These are phyloP conservation scores for Leucocoprinus sp. DNA, from an alignment of 768 basidiomycete species.

Conservation along the genomic window DNA sequence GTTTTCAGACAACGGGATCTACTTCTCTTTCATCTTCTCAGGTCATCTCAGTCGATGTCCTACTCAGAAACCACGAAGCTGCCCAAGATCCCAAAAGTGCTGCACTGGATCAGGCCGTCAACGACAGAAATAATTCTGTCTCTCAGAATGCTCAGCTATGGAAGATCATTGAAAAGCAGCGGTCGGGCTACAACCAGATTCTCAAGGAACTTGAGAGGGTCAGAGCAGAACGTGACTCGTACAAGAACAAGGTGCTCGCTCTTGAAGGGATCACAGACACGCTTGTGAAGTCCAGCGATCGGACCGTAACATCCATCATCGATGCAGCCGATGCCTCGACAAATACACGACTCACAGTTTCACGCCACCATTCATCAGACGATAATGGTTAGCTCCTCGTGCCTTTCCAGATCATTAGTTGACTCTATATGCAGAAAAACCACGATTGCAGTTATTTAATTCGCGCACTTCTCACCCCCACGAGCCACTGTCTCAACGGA, in stretches of 20 bases:
- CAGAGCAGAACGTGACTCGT: slow-evolving; percentile 69
- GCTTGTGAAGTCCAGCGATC: slow-evolving; percentile 22
- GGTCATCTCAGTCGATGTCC: slow-evolving; percentile 39
- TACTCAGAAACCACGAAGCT: slow-evolving; percentile 47
- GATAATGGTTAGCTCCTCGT: slow-evolving; percentile 29
- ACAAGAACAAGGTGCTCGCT: slow-evolving; percentile 38
- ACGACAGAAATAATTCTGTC: slow-evolving; percentile 74
- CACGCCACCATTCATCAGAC: slow-evolving; percentile 31
- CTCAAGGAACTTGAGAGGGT: slow-evolving; percentile 83
- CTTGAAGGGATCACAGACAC: slow-evolving; percentile 19
- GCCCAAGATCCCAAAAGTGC: slow-evolving; percentile 47
- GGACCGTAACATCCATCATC: slow-evolving; percentile 22
- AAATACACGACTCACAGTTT: slow-evolving; percentile 20
- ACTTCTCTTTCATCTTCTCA: slow-evolving; percentile 28
- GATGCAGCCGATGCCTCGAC: slow-evolving; percentile 15
- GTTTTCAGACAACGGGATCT: slow-evolving; percentile 22
- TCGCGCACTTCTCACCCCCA: slow-evolving; percentile 34
- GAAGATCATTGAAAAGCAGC: slow-evolving; percentile 93
- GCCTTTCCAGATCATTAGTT: slow-evolving; percentile 9
- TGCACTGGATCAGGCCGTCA: slow-evolving; percentile 71
- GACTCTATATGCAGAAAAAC: slow-evolving; percentile 19
- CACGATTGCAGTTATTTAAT: slow-evolving; percentile 21
- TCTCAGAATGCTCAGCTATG: slow-evolving; percentile 86
- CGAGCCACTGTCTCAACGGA: slow-evolving; percentile 27
- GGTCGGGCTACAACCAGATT: slow-evolving; percentile 69